These are phyloP conservation scores for Salinomyces thailandicus DNA, from an alignment of 2,329 filamentous ascomycete species.

Conservation along the genomic window DNA sequence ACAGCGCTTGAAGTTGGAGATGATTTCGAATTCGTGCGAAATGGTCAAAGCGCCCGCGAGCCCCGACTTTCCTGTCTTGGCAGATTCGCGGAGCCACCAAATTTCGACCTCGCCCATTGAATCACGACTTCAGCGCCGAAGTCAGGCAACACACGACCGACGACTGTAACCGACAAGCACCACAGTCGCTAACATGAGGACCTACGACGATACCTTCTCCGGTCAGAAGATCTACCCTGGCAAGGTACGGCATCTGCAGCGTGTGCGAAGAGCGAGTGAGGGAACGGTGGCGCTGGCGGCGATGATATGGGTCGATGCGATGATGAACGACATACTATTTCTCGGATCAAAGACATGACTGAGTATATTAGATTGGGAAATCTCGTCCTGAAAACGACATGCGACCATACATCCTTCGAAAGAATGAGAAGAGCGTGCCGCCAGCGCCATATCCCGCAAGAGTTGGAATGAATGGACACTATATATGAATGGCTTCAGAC, in stretches of 20 bases:
- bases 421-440: not conserved
- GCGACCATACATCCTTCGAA: not conserved
- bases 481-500: constrained; percentile 1
- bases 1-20: not conserved
- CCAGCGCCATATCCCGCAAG: not conserved
- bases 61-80: not conserved
- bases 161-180: not conserved
- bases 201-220: constrained; percentile 70
- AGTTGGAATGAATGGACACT: constrained; percentile 2
- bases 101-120: not conserved
- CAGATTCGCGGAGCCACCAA: not conserved
- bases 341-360: too few relatives aligned
- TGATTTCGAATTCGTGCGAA: not conserved
- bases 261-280: not conserved
- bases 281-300: not conserved
- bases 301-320: not conserved
- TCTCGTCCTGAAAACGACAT: not conserved
- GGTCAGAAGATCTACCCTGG: constrained; percentile 70
- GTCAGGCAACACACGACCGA: constrained; percentile 3
- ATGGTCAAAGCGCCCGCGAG: not conserved
- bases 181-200: constrained; percentile 53
- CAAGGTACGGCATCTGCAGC: constrained; percentile 45
- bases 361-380: too few relatives aligned
- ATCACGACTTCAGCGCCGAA: constrained; percentile 5
- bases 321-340: not conserved